These are phyloP conservation scores for Penicillium sp. DNA, from an alignment of 2,329 filamentous ascomycete species.

Conservation along the genomic window DNA sequence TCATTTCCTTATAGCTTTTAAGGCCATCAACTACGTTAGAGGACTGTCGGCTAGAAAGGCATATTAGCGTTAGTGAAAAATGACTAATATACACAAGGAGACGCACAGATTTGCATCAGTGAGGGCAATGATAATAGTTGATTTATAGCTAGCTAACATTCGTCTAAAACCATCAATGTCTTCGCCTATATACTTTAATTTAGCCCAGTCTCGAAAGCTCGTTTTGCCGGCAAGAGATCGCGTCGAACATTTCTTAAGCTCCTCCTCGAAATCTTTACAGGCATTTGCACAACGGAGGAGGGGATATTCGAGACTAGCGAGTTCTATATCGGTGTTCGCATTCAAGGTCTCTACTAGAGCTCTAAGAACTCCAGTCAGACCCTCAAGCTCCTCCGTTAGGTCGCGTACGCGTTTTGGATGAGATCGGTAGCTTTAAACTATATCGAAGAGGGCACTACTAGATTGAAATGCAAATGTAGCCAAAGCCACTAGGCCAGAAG, in stretches of 20 bases:
- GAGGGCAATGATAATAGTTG: slow-evolving; percentile 43
- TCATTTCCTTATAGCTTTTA: slow-evolving; percentile 22
- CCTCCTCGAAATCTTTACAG: slow-evolving; percentile 42
- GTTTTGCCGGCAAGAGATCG: slow-evolving; percentile 33
- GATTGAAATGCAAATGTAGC: slow-evolving; percentile 40
- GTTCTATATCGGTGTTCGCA: slow-evolving; percentile 22
- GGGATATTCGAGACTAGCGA: slow-evolving; percentile 36
- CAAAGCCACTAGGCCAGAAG: slow-evolving; percentile 35
- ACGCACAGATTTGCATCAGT: slow-evolving; percentile 42
- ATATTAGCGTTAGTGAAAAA: background rate
- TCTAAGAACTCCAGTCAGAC: slow-evolving; percentile 37
- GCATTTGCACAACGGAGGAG: slow-evolving; percentile 42
- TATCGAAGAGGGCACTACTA: slow-evolving; percentile 37
- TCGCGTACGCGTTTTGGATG: slow-evolving; percentile 41
- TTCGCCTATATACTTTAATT: slow-evolving; percentile 45
- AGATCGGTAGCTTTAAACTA: slow-evolving; percentile 37
- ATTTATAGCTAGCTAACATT: slow-evolving; percentile 42
- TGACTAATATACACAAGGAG: background rate
- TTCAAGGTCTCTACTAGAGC: slow-evolving; percentile 32
- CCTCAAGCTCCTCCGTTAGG: slow-evolving; percentile 40
- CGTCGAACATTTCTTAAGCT: slow-evolving; percentile 35
- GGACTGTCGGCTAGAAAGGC: slow-evolving; percentile 23
- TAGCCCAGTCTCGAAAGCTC: slow-evolving; percentile 48
- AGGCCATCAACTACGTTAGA: slow-evolving; percentile 28
- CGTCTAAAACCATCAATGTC: slow-evolving; percentile 43